A percentile compares a stretch with the other conserved stretches of the same genome.
Conservation (phyloP, 768 basidiomycete genomes). For the Antrodiella citrinella region DNA sequence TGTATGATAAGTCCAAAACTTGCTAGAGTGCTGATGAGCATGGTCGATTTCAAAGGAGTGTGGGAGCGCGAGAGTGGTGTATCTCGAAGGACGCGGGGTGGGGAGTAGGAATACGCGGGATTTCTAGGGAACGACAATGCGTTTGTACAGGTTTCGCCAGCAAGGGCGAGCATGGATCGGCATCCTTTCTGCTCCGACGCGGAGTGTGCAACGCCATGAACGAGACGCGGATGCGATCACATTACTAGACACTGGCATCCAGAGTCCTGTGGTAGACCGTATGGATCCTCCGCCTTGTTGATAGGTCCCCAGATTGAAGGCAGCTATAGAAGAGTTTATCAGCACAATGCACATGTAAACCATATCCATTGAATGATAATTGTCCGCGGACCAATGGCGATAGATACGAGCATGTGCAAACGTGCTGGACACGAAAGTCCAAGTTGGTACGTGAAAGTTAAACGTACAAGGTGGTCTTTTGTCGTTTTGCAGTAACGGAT, state of each 20-base stretch:
- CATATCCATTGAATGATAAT: too few species aligned
- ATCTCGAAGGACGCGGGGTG: neutral
- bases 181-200: neutral
- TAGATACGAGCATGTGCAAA: too few species aligned
- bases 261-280: constrained; percentile 41
- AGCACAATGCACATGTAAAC: too few species aligned
- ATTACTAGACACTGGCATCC: constrained; percentile 23
- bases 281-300: constrained; percentile 89
- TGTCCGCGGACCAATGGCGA: too few species aligned
- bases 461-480: constrained; percentile 56
- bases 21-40: neutral
- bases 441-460: too few species aligned
- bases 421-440: too few species aligned
- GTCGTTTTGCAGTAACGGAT: constrained; percentile 71
- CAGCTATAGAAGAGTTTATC: constrained; percentile 49
- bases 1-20: neutral
- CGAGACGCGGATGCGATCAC: constrained; percentile 9
- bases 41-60: neutral
- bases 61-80: neutral
- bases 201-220: neutral
- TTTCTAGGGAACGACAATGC: neutral
- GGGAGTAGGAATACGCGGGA: too few species aligned
- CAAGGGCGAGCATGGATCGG: neutral
- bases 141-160: neutral
- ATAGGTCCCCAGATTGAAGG: constrained; percentile 97